Percentiles rank a stretch among this genome's conserved stretches.
These are phyloP conservation scores for Lactarius hatsudake DNA, from an alignment of 768 basidiomycete genomes.

Conservation along the genomic window DNA sequence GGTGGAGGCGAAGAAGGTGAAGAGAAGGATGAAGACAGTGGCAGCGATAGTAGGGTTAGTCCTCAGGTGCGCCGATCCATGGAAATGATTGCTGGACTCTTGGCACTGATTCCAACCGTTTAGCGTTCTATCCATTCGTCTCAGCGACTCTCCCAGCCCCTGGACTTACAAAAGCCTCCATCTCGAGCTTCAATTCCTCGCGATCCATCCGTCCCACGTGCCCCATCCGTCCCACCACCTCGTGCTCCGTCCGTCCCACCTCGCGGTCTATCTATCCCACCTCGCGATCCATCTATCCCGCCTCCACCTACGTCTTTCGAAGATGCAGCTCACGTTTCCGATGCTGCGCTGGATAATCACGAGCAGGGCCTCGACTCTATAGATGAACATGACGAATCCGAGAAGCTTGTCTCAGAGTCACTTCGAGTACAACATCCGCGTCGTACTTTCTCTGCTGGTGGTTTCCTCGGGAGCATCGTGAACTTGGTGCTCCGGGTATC, in stretches of 20 bases:
- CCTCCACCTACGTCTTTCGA: constrained; percentile 42
- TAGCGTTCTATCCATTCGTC: constrained; percentile 30
- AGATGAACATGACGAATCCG: constrained; percentile 59
- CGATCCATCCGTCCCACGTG: constrained; percentile 41
- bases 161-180: constrained; percentile 38
- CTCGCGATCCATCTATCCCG: constrained; percentile 40
- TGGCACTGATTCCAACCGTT: constrained; percentile 4
- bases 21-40: constrained; percentile 48
- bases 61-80: constrained; percentile 40
- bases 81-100: neutral
- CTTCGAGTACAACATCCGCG: constrained; percentile 2
- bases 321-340: constrained; percentile 4
- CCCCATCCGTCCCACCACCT: constrained; percentile 47
- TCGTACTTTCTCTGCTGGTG: constrained; percentile 45
- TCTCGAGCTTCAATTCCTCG: constrained; percentile 29
- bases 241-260: constrained; percentile 43
- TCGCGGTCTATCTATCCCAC: constrained; percentile 38
- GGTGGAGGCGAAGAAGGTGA: constrained; percentile 41
- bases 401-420: neutral
- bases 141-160: constrained; percentile 12
- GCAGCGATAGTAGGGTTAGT: constrained; percentile 41
- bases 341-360: constrained; percentile 36
- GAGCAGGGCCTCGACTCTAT: constrained; percentile 61
- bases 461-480: constrained; percentile 43
- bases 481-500: constrained; percentile 35